Conservation (phyloP, 2,329 filamentous ascomycete genomes). For the Magnaporthiopsis rhizophila region DNA sequence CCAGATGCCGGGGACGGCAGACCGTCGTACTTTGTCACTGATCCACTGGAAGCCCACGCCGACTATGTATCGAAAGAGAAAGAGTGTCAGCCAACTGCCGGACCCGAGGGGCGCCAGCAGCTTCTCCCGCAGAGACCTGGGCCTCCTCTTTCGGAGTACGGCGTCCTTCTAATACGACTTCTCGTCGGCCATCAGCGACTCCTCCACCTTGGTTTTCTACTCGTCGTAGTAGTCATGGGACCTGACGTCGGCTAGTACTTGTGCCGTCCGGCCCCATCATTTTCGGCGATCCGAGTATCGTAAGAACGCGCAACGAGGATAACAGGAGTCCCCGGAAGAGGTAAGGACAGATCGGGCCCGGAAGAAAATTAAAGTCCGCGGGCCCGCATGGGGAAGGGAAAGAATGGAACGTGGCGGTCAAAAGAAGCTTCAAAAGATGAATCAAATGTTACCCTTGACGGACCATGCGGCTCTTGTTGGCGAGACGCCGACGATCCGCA, state of each 20-base stretch:
- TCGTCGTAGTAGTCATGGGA: slow-evolving; percentile 25
- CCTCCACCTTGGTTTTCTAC: slow-evolving; percentile 32
- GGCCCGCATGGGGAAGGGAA: not conserved
- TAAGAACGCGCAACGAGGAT: not conserved
- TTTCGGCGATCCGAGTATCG: not conserved
- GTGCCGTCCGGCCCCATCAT: slow-evolving; percentile 6
- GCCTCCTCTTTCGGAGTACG: slow-evolving; percentile 17
- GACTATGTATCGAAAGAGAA: slow-evolving; percentile 12
- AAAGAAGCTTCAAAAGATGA: not conserved
- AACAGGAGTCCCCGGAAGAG: not conserved
- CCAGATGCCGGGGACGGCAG: slow-evolving; percentile 25
- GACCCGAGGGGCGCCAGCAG: slow-evolving; percentile 21
- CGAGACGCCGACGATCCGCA: too few species aligned
- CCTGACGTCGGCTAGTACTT: slow-evolving; percentile 21
- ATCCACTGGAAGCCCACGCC: slow-evolving; percentile 30
- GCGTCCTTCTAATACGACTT: slow-evolving; percentile 22
- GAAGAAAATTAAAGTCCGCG: not conserved
- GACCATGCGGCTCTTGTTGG: not conserved
- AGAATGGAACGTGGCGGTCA: not conserved
- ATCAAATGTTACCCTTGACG: not conserved
- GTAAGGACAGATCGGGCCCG: not conserved
- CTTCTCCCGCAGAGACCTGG: slow-evolving; percentile 25
- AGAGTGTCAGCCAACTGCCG: slow-evolving; percentile 21
- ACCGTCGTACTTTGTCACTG: slow-evolving; percentile 28
- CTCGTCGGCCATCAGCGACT: slow-evolving; percentile 32